Base-by-base conservation (phyloP, 768 basidiomycete genomes). In the Phlegmacium glaucopus region DNA sequence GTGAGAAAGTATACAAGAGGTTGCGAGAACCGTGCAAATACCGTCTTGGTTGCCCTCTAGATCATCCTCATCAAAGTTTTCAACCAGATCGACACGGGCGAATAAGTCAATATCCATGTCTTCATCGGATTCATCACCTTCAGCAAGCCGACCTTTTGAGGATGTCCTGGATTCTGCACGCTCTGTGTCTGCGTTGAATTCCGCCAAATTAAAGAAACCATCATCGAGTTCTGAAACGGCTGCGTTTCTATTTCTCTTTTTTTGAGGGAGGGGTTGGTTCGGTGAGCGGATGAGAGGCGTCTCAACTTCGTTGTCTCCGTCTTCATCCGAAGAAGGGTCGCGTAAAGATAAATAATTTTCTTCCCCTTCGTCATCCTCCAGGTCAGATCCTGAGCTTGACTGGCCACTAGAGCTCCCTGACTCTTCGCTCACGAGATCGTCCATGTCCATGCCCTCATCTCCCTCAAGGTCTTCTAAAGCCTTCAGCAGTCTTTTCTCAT, bases 101-200 rank as follows among this genome's bases (percentile, higher is more conserved):
- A 90, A 93, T 6, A 89, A 61, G 60, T 94, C 87, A 30, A 91
- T 56, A 10, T 68, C 70, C 28, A 72, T 71, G 12, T 77, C 77
- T 9, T 80, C 80, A 11, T 79, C 80, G 15, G 78, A 79, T 34
- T 76, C 77, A 28, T 68, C 71, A 29, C 75, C 63, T 18, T 68
- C 65, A 57, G 76, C 75, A 17, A 89, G 71, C 22, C 67, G 70
- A 15, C 90, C 92, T 57, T 71, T 72, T 2, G 83, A 82, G 9
- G 78, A 74, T 12, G 69, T 72, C 48, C 67, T 76, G 11, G 83
- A 79, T 64, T 95, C 94, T 3, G 83, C 79, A 54, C 78, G 80
- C 62, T 90, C 89, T 2, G 86, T 85, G 62, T 93, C 83, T 2
- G 83, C 76, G 58, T 98, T 96, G 73, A 99, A 99, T 15, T 81